Percentiles rank a stretch among this genome's conserved stretches.
Evolutionary conservation across 2,329 filamentous ascomycete genomes (phyloP).

Genomic region (Diplocarpon mali): DNA sequence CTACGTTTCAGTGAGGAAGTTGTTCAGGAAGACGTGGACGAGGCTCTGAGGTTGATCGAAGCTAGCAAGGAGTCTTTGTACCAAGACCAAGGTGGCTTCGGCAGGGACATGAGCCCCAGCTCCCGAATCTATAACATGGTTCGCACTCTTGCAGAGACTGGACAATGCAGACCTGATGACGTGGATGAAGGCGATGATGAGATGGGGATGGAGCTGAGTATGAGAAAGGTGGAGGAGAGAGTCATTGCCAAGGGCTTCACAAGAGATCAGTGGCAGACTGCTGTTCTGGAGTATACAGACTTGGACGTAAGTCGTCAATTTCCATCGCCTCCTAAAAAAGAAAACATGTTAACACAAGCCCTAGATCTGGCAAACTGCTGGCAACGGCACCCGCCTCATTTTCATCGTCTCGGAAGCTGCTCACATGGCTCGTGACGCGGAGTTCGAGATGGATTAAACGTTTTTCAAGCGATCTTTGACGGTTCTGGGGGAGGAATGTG

Average conservation of each 20-base stretch:
- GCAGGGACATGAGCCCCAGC: conserved; percentile 66
- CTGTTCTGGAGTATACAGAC: conserved; percentile 79
- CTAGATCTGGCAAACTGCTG: conserved; percentile 70
- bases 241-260: conserved; percentile 96
- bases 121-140: conserved; percentile 94
- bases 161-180: conserved; percentile 40
- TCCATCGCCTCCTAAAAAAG: background rate
- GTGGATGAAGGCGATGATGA: conserved; percentile 59
- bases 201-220: conserved; percentile 62
- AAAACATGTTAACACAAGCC: conserved; percentile 29
- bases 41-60: conserved; percentile 82
- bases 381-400: conserved; percentile 57
- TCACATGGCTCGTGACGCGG: conserved; percentile 22
- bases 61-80: conserved; percentile 88
- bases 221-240: conserved; percentile 80
- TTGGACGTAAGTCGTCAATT: conserved; percentile 63
- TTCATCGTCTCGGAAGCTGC: conserved; percentile 54
- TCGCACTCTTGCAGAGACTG: conserved; percentile 73
- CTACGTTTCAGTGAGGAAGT: conserved; percentile 81
- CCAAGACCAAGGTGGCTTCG: conserved; percentile 48
- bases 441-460: conserved; percentile 9
- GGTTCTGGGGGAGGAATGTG: no score
- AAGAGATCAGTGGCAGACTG: conserved; percentile 76
- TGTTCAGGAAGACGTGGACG: conserved; percentile 86
- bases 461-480: no score